These are phyloP conservation scores for Pseudonitzschia multistriata DNA, from an alignment of 108 stramenopile species.

Conservation along the genomic window DNA sequence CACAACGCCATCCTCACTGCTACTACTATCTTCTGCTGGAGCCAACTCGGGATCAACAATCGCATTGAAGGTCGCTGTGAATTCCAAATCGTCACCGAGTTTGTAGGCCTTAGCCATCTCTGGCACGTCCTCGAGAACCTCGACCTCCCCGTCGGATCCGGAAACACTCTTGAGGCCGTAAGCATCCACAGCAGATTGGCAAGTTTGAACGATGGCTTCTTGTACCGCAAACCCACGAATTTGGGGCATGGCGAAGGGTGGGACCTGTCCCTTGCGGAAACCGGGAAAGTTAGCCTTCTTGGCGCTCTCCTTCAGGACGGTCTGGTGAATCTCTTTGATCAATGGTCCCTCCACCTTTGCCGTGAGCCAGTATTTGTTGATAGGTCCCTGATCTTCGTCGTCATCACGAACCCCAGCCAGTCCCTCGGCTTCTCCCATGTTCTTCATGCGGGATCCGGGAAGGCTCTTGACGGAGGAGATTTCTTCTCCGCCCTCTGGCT, in stretches of 20 bases:
- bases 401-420: slow-evolving; percentile 19
- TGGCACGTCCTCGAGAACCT: slow-evolving; percentile 70
- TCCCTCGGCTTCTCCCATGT: slow-evolving; percentile 52
- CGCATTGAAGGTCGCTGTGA: slow-evolving; percentile 73
- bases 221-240: slow-evolving; percentile 79
- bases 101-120: slow-evolving; percentile 78
- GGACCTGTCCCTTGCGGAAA: slow-evolving; percentile 69
- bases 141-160: slow-evolving; percentile 54
- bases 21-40: background rate
- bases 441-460: slow-evolving; percentile 63
- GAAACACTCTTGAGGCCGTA: slow-evolving; percentile 71
- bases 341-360: slow-evolving; percentile 55
- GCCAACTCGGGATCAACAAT: slow-evolving; percentile 44
- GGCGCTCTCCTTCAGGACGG: slow-evolving; percentile 73
- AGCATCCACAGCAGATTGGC: slow-evolving; percentile 65
- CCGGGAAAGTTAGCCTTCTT: slow-evolving; percentile 88
- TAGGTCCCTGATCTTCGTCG: slow-evolving; percentile 34
- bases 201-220: slow-evolving; percentile 77
- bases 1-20: background rate
- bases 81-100: slow-evolving; percentile 59
- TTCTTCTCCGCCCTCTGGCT: slow-evolving; percentile 83
- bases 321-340: slow-evolving; percentile 56
- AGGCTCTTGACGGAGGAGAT: slow-evolving; percentile 53
- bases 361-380: slow-evolving; percentile 73
- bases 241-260: slow-evolving; percentile 83